A percentile compares a stretch with the other conserved stretches of the same genome.
These are phyloP conservation scores for Solanum pinnatisectum DNA, from an alignment of 257 asterid genomes.

Conservation along the genomic window DNA sequence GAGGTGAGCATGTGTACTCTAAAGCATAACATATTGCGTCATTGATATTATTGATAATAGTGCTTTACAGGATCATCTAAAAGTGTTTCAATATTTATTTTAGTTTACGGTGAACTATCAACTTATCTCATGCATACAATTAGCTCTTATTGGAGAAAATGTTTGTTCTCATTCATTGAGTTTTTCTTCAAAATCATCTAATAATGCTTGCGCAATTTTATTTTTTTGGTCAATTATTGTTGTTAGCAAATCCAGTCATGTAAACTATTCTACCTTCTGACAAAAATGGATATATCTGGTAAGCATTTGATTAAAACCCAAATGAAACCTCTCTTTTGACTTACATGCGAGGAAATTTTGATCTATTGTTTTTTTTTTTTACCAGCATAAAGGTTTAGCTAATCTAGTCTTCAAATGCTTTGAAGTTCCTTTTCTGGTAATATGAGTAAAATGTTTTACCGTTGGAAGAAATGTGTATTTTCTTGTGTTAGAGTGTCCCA, in stretches of 20 bases:
- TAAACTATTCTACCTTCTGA: neutral
- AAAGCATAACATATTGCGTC: neutral
- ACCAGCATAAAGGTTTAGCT: neutral
- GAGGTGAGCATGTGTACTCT: slow-evolving; percentile 37
- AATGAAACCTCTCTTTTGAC: neutral
- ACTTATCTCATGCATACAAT: neutral
- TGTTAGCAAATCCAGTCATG: neutral
- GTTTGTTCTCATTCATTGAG: neutral
- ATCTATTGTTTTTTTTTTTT: neutral
- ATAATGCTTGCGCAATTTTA: neutral
- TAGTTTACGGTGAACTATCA: neutral
- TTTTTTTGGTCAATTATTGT: neutral
- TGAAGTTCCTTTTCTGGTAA: neutral
- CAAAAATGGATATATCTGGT: neutral
- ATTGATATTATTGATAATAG: neutral
- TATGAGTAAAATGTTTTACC: neutral
- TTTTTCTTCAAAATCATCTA: neutral
- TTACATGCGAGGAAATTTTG: neutral
- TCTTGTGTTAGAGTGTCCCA: neutral
- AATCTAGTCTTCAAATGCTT: neutral
- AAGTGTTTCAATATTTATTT: neutral
- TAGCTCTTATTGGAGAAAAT: neutral
- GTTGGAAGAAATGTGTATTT: neutral
- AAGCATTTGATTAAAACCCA: neutral
- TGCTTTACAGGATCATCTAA: neutral